Evolutionary conservation across 345 rosid species (phyloP).

Genomic region (Aurinia saxatilis): DNA sequence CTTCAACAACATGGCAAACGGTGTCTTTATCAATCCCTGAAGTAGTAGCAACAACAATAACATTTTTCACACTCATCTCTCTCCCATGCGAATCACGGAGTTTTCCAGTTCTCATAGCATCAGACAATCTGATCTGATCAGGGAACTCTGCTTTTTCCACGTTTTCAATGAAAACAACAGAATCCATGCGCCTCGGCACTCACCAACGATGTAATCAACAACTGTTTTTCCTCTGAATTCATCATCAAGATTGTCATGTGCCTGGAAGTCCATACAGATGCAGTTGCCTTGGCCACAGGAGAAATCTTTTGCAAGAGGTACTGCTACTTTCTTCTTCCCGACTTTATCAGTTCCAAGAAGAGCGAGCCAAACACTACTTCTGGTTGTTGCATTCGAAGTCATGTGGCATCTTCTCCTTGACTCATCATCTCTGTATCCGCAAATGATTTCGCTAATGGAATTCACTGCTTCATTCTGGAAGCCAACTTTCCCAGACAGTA

Average conservation of each 20-base stretch:
- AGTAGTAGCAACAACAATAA: constrained; percentile 38
- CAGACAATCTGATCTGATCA: constrained; percentile 36
- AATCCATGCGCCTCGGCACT: constrained; percentile 37
- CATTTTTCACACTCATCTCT: constrained; percentile 38
- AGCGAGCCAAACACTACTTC: too few relatives aligned
- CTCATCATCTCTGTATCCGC: constrained; percentile 35
- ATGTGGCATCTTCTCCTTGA: constrained; percentile 15
- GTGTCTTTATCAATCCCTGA: constrained; percentile 13
- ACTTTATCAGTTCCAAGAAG: too few relatives aligned
- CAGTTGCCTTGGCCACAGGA: constrained; percentile 38
- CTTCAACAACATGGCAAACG: not conserved
- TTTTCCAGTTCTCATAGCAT: constrained; percentile 55
- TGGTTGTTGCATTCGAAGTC: constrained; percentile 16
- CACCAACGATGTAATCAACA: too few relatives aligned
- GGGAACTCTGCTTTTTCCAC: constrained; percentile 51
- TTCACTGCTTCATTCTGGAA: constrained; percentile 59
- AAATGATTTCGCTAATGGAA: constrained; percentile 40
- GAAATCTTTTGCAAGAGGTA: constrained; percentile 47
- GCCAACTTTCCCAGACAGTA: constrained; percentile 44
- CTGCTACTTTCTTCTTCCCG: constrained; percentile 62
- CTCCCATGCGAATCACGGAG: constrained; percentile 47
- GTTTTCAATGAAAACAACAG: constrained; percentile 57
- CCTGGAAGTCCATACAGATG: constrained; percentile 42
- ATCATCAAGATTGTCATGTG: constrained; percentile 25
- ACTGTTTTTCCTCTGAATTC: constrained; percentile 41